Evolutionary conservation across 2,329 filamentous ascomycete genomes (phyloP).

Genomic region (Penicillium rolfsii): DNA sequence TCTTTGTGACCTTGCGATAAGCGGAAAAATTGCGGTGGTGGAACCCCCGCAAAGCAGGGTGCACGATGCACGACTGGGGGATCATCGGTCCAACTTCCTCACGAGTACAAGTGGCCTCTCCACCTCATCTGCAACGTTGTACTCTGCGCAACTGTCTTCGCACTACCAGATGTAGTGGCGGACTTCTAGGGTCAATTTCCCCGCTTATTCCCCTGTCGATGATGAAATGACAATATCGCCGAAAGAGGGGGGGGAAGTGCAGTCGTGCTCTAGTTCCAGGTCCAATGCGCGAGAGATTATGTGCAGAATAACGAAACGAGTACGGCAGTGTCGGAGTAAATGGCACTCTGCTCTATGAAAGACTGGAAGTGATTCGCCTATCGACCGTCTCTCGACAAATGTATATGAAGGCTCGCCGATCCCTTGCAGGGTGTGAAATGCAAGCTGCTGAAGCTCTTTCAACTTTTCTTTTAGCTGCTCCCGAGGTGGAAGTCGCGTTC

Average conservation of each 20-base stretch:
- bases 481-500: background rate
- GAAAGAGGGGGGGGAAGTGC: background rate
- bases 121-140: conserved; percentile 12
- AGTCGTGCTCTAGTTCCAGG: conserved; percentile 1
- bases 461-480: background rate
- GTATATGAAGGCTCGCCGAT: conserved; percentile 26
- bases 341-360: conserved; percentile 6
- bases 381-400: conserved; percentile 5
- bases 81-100: conserved; percentile 24
- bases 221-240: conserved; percentile 12
- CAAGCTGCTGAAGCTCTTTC: background rate
- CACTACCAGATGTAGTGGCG: background rate
- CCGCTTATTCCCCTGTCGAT: conserved; percentile 17
- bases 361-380: conserved; percentile 10
- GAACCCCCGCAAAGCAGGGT: conserved; percentile 11
- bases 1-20: conserved; percentile 20
- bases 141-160: conserved; percentile 10
- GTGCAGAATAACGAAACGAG: background rate
- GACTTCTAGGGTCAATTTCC: conserved; percentile 7
- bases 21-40: conserved; percentile 29
- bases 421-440: conserved; percentile 16
- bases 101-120: conserved; percentile 10
- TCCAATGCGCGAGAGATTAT: background rate
- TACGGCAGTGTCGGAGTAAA: conserved; percentile 12
- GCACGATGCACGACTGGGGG: conserved; percentile 10